A percentile compares a stretch with the other conserved stretches of the same genome.
Evolutionary conservation across 371 early-diverging fungal species (phyloP).

Genomic region (Mucor sp.): DNA sequence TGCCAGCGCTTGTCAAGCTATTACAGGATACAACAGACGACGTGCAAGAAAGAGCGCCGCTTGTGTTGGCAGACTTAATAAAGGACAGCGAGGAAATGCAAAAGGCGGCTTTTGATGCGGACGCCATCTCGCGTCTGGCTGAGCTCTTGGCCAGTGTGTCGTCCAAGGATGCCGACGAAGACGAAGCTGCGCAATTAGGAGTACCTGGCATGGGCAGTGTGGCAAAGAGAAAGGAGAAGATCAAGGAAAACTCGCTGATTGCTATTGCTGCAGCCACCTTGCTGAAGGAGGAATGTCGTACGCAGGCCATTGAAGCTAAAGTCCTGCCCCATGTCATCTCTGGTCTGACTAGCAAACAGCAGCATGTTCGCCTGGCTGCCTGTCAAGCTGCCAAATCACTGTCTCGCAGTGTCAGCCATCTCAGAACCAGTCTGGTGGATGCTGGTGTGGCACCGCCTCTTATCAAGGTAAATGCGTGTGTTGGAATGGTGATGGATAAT

Average conservation of each 20-base stretch:
- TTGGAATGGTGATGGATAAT: not conserved
- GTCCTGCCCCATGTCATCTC: conserved; percentile 75
- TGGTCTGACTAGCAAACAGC: conserved; percentile 63
- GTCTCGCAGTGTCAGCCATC: conserved; percentile 77
- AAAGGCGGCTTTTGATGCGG: conserved; percentile 77
- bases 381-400: conserved; percentile 80
- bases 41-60: conserved; percentile 72
- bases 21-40: conserved; percentile 56
- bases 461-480: conserved; percentile 55
- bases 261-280: conserved; percentile 82
- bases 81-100: conserved; percentile 79
- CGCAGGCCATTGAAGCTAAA: conserved; percentile 80
- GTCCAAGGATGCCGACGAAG: conserved; percentile 45
- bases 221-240: conserved; percentile 61
- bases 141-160: conserved; percentile 55
- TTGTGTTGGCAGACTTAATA: conserved; percentile 76
- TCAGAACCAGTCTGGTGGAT: conserved; percentile 84
- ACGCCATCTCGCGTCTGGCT: conserved; percentile 72
- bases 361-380: conserved; percentile 74
- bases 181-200: conserved; percentile 32
- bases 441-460: conserved; percentile 77
- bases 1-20: conserved; percentile 80
- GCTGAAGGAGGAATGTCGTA: conserved; percentile 79
- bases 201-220: conserved; percentile 52
- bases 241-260: conserved; percentile 70